Percentiles rank a stretch among this genome's conserved stretches.
Evolutionary conservation across 805 yeast species (phyloP).

Genomic region (Lachancea meyersii): DNA sequence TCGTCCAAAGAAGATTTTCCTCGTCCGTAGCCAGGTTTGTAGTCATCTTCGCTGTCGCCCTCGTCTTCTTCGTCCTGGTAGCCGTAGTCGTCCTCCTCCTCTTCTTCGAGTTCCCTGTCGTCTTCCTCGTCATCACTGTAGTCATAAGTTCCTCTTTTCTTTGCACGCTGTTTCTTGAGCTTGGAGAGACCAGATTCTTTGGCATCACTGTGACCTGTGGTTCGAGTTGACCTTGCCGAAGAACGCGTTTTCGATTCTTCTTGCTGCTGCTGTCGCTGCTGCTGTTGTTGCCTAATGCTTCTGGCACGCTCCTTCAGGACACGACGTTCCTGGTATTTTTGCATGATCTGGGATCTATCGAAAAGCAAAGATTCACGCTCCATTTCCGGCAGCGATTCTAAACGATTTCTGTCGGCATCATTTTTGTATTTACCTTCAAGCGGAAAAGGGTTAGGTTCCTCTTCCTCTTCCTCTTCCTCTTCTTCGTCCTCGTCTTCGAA

Average conservation of each 20-base stretch:
- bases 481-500: too few relatives aligned
- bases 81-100: constrained; percentile 32
- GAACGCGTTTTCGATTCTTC: constrained; percentile 24
- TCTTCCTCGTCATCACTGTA: constrained; percentile 42
- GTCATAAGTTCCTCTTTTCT: constrained; percentile 42
- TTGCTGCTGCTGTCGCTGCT: constrained; percentile 23
- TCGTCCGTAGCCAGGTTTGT: constrained; percentile 32
- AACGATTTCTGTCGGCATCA: constrained; percentile 61
- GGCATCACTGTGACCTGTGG: constrained; percentile 35
- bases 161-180: constrained; percentile 69
- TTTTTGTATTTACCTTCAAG: constrained; percentile 86
- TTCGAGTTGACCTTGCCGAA: constrained; percentile 34
- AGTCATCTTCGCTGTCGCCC: constrained; percentile 41
- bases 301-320: constrained; percentile 77
- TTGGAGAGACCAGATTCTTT: constrained; percentile 57
- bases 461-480: constrained; percentile 36
- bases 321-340: constrained; percentile 76
- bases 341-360: constrained; percentile 89
- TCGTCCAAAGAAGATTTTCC: constrained; percentile 35
- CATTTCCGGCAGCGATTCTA: constrained; percentile 77
- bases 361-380: constrained; percentile 86
- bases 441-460: constrained; percentile 74
- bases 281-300: constrained; percentile 34
- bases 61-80: constrained; percentile 37
- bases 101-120: constrained; percentile 40